Base-by-base conservation (phyloP, 2,329 filamentous ascomycete genomes). In the Fusarium sp. region DNA sequence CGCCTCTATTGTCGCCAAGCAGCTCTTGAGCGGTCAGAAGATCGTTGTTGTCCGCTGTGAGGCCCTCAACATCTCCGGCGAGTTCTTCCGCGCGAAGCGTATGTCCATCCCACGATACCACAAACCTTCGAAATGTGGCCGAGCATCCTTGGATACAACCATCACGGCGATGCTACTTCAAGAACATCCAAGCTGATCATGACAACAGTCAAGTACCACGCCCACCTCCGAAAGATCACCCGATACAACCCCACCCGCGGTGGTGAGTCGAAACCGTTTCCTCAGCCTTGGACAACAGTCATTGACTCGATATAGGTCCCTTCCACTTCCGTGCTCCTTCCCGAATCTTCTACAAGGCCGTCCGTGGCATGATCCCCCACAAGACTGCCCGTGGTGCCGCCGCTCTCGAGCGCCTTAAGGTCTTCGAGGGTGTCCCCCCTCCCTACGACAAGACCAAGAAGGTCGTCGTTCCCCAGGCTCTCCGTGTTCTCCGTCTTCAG, bases 81-180 rank as follows among this genome's bases (percentile, higher is more conserved):
- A 98, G 90, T 99, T 99, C 93, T 99, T 99, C 93, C 94, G 96
- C 85, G 91, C 95, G 79, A 99, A 99, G 92, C 92, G 96, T 99
- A 97, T 86, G 95, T 97, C 64, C 53, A 61, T 65, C 61, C 67
- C 61, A 59, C 57, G 46, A 72, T 41, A 66, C 55, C 54, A 47
- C 65, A 67, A 20, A 55, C 61, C n/a, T 53, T 60, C 67, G 60
- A 68, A 32, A 47, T 61, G 61, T 74, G 71, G 61, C 57, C 61
- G 60, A 69, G 51, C 70, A 72, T 59, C 49, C 24, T 56, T 44
- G 32, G 73, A 67, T 57, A 47, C 58, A 68, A 63, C 60, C 32
- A 67, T 55, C 66, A 57, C 32, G 44, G 41, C 57, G 57, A 70
- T 64, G 45, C 18, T 37, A 29, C 49, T 49, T 11, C 32, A 29